phyloP scores from a whole-genome alignment of 2,329 filamentous ascomycete species.

The Fusarium sarcochroum region DNA sequence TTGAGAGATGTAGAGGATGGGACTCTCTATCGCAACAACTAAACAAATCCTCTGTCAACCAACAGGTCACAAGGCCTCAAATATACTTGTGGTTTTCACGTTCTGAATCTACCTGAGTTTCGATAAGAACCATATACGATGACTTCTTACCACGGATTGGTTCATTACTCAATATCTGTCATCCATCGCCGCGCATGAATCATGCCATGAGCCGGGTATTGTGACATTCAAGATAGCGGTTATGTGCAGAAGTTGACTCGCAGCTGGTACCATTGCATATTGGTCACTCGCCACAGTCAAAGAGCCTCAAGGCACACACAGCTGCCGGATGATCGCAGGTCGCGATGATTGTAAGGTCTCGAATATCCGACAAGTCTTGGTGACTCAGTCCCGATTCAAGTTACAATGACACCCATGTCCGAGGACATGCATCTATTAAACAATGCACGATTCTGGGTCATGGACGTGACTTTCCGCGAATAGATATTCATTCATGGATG shows the following conservation, averaged over 20 bases:
- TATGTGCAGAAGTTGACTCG: conserved; percentile 25
- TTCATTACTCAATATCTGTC: not conserved
- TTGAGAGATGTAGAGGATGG: not conserved
- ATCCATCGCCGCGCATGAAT: conserved; percentile 13
- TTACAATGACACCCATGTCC: not conserved
- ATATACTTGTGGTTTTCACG: too few species aligned
- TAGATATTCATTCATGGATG: conserved; percentile 10
- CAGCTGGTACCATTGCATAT: conserved; percentile 10
- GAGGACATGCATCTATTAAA: not conserved
- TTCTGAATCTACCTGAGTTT: not conserved
- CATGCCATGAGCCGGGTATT: conserved; percentile 24
- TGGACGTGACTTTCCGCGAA: conserved; percentile 26
- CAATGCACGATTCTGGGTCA: conserved; percentile 29
- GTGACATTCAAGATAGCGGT: conserved; percentile 28
- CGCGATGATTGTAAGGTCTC: conserved; percentile 1
- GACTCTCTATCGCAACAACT: not conserved
- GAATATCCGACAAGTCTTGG: conserved; percentile 9
- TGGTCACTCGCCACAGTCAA: conserved; percentile 6
- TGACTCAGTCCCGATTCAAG: conserved; percentile 1
- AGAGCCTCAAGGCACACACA: conserved; percentile 22
- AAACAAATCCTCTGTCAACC: not conserved
- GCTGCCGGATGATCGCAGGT: not conserved
- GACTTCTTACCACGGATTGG: not conserved
- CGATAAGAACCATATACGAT: not conserved
- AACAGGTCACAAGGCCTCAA: not conserved